These are phyloP conservation scores for Tetragonia tetragonoides DNA, from an alignment of 148 eudicot species.

Conservation along the genomic window DNA sequence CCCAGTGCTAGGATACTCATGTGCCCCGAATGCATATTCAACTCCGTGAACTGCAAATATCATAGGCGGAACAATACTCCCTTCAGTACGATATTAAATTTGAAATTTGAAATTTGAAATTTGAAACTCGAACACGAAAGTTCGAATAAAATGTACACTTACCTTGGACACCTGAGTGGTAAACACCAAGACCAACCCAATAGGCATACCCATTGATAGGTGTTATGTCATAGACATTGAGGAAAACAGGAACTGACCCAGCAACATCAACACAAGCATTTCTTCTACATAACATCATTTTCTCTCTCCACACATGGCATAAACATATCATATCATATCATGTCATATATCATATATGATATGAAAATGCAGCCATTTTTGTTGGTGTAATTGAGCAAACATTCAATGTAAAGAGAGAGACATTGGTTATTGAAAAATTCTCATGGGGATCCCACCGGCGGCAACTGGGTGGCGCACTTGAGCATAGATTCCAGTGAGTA, in stretches of 20 bases:
- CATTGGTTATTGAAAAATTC: constrained; percentile 1
- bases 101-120: too few species aligned
- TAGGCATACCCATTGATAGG: constrained; percentile 60
- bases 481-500: constrained; percentile 20
- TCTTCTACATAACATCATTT: constrained; percentile 45
- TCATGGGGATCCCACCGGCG: constrained; percentile 17
- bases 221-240: constrained; percentile 61
- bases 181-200: constrained; percentile 70
- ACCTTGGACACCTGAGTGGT: constrained; percentile 75
- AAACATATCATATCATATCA: neutral
- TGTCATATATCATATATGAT: too few species aligned
- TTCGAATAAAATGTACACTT: neutral
- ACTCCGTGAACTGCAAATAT: constrained; percentile 47
- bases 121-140: too few species aligned
- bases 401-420: constrained; percentile 1
- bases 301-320: neutral
- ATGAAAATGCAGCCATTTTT: neutral
- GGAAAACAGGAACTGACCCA: constrained; percentile 55
- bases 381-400: neutral
- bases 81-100: too few species aligned
- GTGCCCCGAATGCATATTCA: constrained; percentile 72
- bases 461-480: neutral
- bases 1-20: constrained; percentile 51
- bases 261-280: constrained; percentile 32
- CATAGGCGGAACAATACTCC: neutral